Evolutionary conservation across 225 moss, liverwort and hornwort genomes (phyloP).

Genomic region (Marchantia paleacea): DNA sequence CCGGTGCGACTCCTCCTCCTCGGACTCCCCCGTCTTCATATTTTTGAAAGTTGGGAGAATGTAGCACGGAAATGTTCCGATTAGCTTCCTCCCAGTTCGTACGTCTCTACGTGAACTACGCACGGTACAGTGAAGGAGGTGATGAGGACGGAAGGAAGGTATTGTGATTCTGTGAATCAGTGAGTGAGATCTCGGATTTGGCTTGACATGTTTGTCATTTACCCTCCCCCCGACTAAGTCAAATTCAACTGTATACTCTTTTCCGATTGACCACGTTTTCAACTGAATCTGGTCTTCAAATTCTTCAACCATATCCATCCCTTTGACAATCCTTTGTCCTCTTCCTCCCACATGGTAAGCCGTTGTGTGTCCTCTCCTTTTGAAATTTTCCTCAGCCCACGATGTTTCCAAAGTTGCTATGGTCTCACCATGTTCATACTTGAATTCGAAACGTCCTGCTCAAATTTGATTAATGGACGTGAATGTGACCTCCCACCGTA

Average conservation of each 20-base stretch:
- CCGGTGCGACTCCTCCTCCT: not conserved
- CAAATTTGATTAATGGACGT: no score
- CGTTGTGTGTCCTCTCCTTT: not conserved
- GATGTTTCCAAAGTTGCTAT: no score
- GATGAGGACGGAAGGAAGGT: no score
- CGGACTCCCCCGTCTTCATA: not conserved
- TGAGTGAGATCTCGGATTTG: constrained; percentile 1
- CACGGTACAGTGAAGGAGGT: not conserved
- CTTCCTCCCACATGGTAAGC: not conserved
- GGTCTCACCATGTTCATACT: no score
- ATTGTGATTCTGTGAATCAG: not conserved
- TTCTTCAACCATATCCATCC: not conserved
- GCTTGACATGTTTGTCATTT: not conserved
- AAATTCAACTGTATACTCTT: constrained; percentile 1
- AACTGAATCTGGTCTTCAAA: not conserved
- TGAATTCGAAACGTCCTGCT: no score
- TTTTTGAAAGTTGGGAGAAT: not conserved
- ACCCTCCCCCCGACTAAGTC: not conserved
- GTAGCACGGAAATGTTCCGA: not conserved
- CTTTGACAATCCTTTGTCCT: not conserved
- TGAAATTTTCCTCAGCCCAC: no score
- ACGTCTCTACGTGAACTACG: not conserved
- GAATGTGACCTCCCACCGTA: no score
- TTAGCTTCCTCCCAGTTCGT: not conserved
- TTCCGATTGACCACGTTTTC: not conserved